Conservation (phyloP, 768 basidiomycete species). For the Neoboletus magnificus region DNA sequence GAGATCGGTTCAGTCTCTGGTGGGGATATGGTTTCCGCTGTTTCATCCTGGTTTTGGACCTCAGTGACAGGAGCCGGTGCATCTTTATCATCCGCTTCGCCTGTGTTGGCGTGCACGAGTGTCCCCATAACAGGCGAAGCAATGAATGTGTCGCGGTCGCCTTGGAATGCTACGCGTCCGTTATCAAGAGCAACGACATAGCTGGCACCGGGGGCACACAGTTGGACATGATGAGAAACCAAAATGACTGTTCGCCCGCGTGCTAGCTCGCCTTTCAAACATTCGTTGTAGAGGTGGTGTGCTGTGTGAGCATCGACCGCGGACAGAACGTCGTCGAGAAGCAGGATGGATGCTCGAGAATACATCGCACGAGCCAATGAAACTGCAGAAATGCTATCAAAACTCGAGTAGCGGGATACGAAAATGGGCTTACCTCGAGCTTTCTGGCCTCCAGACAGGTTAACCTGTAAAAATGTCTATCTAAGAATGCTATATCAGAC, state of each 20-base stretch:
- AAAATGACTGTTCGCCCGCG: conserved; percentile 79
- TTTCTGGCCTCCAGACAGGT: conserved; percentile 56
- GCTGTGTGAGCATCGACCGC: conserved; percentile 85
- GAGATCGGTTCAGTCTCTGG: conserved; percentile 26
- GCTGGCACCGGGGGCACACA: conserved; percentile 74
- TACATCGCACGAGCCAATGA: conserved; percentile 85
- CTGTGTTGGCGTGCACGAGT: conserved; percentile 56
- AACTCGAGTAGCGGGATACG: neutral
- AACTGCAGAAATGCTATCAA: conserved; percentile 38
- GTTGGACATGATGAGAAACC: conserved; percentile 92
- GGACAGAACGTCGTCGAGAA: conserved; percentile 79
- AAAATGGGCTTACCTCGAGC: conserved; percentile 48
- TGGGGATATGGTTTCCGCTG: conserved; percentile 21
- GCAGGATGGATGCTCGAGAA: conserved; percentile 75
- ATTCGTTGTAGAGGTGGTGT: conserved; percentile 75
- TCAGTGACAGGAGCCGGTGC: conserved; percentile 15
- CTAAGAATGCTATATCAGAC: neutral
- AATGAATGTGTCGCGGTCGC: conserved; percentile 60
- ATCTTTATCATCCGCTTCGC: conserved; percentile 44
- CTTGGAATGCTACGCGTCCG: conserved; percentile 69
- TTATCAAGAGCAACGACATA: conserved; percentile 81
- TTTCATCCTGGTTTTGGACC: conserved; percentile 2
- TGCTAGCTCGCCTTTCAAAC: conserved; percentile 76
- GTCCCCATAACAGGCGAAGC: conserved; percentile 62
- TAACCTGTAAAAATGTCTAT: conserved; percentile 20